phyloP scores from a whole-genome alignment of 352 stramenopile genomes.

The Pythium oligandrum region DNA sequence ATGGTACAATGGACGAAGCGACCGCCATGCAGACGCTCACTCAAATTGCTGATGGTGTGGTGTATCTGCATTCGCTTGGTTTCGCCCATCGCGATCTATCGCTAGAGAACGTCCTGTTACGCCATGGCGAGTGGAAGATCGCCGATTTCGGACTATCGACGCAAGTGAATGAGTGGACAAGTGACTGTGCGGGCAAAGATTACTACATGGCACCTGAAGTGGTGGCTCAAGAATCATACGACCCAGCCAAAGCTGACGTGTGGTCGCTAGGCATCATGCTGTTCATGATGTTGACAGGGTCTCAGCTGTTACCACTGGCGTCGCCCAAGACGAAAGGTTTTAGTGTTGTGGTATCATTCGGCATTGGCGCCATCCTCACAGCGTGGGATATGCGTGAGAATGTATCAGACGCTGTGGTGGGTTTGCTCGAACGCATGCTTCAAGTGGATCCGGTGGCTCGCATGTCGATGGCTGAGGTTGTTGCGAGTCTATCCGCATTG shows the following conservation, averaged over 20 bases:
- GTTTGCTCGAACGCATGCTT: not conserved
- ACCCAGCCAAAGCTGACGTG: constrained; percentile 7
- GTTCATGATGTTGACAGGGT: constrained; percentile 12
- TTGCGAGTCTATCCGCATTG: no score
- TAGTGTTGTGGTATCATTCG: not conserved
- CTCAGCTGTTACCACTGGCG: constrained; percentile 5
- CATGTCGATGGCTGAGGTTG: no score
- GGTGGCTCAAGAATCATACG: constrained; percentile 3
- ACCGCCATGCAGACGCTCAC: not conserved
- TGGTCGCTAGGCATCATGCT: constrained; percentile 17
- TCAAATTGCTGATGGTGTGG: constrained; percentile 5
- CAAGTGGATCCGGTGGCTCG: not conserved
- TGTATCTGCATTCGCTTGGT: constrained; percentile 4
- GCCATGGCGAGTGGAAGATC: constrained; percentile 14
- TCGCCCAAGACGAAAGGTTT: not conserved
- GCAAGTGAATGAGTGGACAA: not conserved
- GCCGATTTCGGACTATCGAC: constrained; percentile 13
- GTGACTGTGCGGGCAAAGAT: constrained; percentile 8
- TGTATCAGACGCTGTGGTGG: not conserved
- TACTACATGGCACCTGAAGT: constrained; percentile 22
- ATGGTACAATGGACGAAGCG: not conserved
- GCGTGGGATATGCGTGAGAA: not conserved
- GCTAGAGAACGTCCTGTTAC: constrained; percentile 22
- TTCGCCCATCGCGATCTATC: constrained; percentile 21
- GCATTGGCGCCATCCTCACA: not conserved